These are phyloP conservation scores for Ampelomyces quisqualis DNA, from an alignment of 2,329 filamentous ascomycete species.

Conservation along the genomic window DNA sequence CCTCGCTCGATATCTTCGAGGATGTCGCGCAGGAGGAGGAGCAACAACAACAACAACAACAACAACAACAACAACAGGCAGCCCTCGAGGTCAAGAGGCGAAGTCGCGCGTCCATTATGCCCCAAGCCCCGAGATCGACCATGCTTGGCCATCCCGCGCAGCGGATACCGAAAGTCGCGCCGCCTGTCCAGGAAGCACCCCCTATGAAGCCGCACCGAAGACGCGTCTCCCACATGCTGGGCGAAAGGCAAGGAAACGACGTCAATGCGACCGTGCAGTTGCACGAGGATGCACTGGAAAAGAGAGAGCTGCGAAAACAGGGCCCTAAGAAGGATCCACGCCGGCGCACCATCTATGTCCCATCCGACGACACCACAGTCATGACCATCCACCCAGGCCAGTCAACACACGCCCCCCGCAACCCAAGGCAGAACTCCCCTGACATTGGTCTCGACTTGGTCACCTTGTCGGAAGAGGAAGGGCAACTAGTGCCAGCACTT, in stretches of 20 bases:
- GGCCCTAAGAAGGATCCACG: constrained; percentile 45
- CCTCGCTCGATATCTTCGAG: constrained; percentile 41
- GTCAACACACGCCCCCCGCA: constrained; percentile 27
- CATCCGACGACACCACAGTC: constrained; percentile 54
- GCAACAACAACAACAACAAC: too few relatives aligned
- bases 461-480: constrained; percentile 43
- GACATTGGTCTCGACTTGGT: constrained; percentile 43
- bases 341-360: constrained; percentile 54
- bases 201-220: constrained; percentile 32
- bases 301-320: constrained; percentile 35
- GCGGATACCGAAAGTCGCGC: constrained; percentile 31
- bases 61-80: too few relatives aligned
- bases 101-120: constrained; percentile 31
- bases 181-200: constrained; percentile 24
- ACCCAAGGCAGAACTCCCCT: constrained; percentile 36
- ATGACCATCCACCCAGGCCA: constrained; percentile 55
- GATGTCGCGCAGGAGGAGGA: constrained; percentile 42
- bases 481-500: constrained; percentile 29
- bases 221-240: constrained; percentile 40
- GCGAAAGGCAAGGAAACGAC: constrained; percentile 26
- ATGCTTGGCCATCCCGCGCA: constrained; percentile 43
- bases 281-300: constrained; percentile 33
- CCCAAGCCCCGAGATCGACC: constrained; percentile 25
- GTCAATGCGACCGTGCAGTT: constrained; percentile 34
- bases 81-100: constrained; percentile 27